Base-by-base conservation (phyloP, 208 protist genomes). In the Trypanosoma mega region DNA sequence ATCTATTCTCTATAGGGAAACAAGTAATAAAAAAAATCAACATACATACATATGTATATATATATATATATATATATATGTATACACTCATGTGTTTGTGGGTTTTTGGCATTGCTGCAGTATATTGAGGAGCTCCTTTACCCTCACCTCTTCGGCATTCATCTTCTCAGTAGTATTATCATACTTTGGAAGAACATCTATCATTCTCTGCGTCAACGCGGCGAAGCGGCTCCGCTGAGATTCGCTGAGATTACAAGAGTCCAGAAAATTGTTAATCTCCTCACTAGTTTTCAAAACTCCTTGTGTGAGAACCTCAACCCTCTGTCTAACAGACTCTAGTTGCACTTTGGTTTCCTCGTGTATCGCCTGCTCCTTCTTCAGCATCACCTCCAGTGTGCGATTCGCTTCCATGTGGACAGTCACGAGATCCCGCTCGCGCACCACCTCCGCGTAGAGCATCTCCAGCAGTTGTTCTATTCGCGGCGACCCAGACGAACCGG, bases 391-490 rank as follows among this genome's bases (percentile, higher is more conserved):
- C 34, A 93, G 74, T 2, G 78, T 83, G 4, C 75, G 82, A 68
- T 89, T 93, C 0, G 79, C 82, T 51, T 93, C 82, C 12, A 72
- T 59, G 47, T 93, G 82, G 6, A 84, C 78, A 27, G 56, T 47
- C 26, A 83, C 63, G n/a, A 83, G 62, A 48, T 90, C 81, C 6
- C 79, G 75, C 48, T 80, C 68, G 20, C 74, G 78, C 14, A 70
- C 26, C 11, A 90, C 81, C 48, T 91, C 80, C 6, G 63, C 63
- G 55, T 83, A 78, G 8, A 91, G 59, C 72, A 89, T 70, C 45
- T 90, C 75, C 33, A 93, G 59, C 36, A 91, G 66, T 45, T 85
- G 71, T 55, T 93, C 80, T 46, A 89, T 74, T 37, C 65, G 74
- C 45, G 48, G 57, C 39, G 58, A 49, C 12, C 65, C 69, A 2